phyloP scores from a whole-genome alignment of 2,329 filamentous ascomycete genomes.

The Cryphonectria carpinicola region DNA sequence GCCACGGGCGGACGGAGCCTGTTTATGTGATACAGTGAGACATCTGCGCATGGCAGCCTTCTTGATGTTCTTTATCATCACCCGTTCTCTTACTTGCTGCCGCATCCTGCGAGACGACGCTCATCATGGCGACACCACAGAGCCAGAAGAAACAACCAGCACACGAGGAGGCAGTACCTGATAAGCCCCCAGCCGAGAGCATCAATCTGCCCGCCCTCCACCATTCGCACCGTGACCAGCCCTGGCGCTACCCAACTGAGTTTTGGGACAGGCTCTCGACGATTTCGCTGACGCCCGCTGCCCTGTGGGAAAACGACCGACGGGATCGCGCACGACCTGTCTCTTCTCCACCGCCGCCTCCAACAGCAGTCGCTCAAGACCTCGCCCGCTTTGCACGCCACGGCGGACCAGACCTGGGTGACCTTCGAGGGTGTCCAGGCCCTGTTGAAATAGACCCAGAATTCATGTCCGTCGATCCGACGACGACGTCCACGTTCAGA shows the following conservation, averaged over 20 bases:
- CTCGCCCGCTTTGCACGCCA: constrained; percentile 33
- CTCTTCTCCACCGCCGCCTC: not conserved
- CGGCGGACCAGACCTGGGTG: constrained; percentile 34
- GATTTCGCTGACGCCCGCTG: not conserved
- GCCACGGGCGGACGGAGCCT: too few species aligned
- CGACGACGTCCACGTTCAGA: constrained; percentile 18
- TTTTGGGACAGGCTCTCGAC: not conserved
- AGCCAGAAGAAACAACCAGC: too few species aligned
- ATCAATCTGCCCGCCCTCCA: not conserved
- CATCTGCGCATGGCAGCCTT: too few species aligned
- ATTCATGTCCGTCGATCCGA: not conserved
- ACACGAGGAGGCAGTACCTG: too few species aligned
- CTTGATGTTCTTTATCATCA: too few species aligned
- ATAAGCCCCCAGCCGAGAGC: not conserved
- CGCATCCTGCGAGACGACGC: too few species aligned
- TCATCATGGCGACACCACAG: too few species aligned
- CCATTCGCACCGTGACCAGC: not conserved
- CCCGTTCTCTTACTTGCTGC: too few species aligned
- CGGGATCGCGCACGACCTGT: not conserved
- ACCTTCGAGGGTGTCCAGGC: constrained; percentile 30
- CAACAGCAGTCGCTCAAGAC: not conserved
- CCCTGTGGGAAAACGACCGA: not conserved
- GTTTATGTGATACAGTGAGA: too few species aligned
- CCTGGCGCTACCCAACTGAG: not conserved
- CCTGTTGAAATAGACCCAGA: constrained; percentile 15